Evolutionary conservation across 2,329 filamentous ascomycete species (phyloP).

Genomic region (Pseudogymnoascus sp.): DNA sequence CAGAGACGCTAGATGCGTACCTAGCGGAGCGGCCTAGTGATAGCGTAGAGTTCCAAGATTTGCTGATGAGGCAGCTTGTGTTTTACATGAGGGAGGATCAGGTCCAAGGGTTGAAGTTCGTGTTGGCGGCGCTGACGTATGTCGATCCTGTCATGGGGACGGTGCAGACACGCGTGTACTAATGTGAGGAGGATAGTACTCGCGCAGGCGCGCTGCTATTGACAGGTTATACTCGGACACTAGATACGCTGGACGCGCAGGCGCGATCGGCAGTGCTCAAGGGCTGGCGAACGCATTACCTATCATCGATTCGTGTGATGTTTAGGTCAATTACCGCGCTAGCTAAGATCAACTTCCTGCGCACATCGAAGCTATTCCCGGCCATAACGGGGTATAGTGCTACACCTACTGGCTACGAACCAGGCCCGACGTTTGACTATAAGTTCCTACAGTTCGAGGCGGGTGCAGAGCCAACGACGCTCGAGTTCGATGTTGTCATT

Average conservation of each 20-base stretch:
- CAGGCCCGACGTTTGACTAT: constrained; percentile 29
- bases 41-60: constrained; percentile 43
- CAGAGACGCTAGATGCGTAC: constrained; percentile 40
- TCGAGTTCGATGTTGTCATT: constrained; percentile 76
- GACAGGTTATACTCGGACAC: constrained; percentile 56
- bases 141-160: not conserved
- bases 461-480: constrained; percentile 38
- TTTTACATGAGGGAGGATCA: constrained; percentile 19
- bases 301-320: constrained; percentile 46
- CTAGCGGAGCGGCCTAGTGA: constrained; percentile 43
- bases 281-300: constrained; percentile 49
- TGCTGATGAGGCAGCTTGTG: constrained; percentile 37
- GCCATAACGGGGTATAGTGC: constrained; percentile 51
- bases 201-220: constrained; percentile 55
- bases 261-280: constrained; percentile 54
- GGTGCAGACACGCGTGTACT: not conserved
- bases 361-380: constrained; percentile 47
- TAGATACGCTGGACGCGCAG: constrained; percentile 51
- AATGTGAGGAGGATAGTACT: constrained; percentile 36
- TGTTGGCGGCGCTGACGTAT: constrained; percentile 24
- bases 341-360: constrained; percentile 35
- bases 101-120: constrained; percentile 19
- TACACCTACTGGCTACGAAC: constrained; percentile 34
- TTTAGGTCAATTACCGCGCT: constrained; percentile 47
- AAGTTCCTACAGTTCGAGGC: constrained; percentile 23